Evolutionary conservation across 306 rosid genomes (phyloP).

Genomic region (Vigna reflexopilosa): DNA sequence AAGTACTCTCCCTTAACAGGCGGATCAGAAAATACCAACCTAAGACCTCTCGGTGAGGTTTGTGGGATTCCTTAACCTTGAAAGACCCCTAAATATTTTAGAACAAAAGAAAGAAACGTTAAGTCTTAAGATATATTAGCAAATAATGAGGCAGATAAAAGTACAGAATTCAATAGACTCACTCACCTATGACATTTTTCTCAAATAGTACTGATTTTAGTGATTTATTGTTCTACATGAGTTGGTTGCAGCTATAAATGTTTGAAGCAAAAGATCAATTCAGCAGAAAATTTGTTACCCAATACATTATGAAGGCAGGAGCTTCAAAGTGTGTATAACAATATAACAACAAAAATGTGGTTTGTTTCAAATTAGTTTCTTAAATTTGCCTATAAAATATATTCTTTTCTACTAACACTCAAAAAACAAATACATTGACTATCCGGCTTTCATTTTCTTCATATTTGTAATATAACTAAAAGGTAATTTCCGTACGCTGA

Average conservation of each 20-base stretch:
- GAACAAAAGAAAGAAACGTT: not conserved
- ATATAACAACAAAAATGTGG: slow-evolving; percentile 26
- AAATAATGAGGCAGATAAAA: slow-evolving; percentile 7
- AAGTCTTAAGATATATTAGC: not conserved
- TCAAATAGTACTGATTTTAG: slow-evolving; percentile 3
- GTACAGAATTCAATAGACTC: slow-evolving; percentile 22
- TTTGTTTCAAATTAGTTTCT: slow-evolving; percentile 39
- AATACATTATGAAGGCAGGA: slow-evolving; percentile 32
- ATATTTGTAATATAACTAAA: slow-evolving; percentile 35
- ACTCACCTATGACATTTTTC: slow-evolving; percentile 4
- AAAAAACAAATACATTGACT: slow-evolving; percentile 42
- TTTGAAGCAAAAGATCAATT: slow-evolving; percentile 18
- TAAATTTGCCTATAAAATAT: slow-evolving; percentile 37
- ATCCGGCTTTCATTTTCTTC: slow-evolving; percentile 36
- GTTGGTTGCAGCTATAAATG: slow-evolving; percentile 22
- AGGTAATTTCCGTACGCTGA: slow-evolving; percentile 47
- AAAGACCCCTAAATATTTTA: slow-evolving; percentile 20
- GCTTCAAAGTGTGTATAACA: slow-evolving; percentile 35
- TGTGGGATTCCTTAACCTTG: slow-evolving; percentile 33
- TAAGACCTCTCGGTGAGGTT: slow-evolving; percentile 5
- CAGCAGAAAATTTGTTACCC: slow-evolving; percentile 9
- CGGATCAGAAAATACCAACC: not conserved
- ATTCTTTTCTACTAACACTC: slow-evolving; percentile 39
- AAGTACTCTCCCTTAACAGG: slow-evolving; percentile 1
- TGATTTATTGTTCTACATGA: slow-evolving; percentile 11